Conservation (phyloP, 306 rosid genomes). For the Nissolia schottii region DNA sequence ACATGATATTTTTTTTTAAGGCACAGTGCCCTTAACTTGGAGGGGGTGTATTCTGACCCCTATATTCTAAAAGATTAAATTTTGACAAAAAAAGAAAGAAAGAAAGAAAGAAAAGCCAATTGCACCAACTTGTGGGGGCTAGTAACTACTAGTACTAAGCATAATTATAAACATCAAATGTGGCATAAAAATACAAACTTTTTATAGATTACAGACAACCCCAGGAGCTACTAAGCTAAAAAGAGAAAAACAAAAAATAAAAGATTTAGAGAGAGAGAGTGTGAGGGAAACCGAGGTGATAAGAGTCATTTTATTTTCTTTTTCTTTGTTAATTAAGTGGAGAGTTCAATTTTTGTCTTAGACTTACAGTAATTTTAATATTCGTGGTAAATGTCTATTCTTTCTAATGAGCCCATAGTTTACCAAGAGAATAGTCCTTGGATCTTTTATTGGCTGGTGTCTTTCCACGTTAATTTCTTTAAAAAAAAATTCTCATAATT, state of each 20-base stretch:
- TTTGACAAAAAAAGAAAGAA: slow-evolving; percentile 19
- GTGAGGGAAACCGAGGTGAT: not conserved
- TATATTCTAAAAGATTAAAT: slow-evolving; percentile 33
- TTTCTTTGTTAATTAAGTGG: no score
- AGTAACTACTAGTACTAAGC: slow-evolving; percentile 34
- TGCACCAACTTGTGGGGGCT: slow-evolving; percentile 46
- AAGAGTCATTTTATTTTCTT: no score
- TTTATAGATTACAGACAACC: slow-evolving; percentile 52
- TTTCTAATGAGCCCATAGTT: no score
- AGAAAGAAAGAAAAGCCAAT: no score
- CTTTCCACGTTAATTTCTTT: no score
- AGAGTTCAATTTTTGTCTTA: no score
- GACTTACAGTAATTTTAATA: no score
- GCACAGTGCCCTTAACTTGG: slow-evolving; percentile 29
- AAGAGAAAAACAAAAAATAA: slow-evolving; percentile 11
- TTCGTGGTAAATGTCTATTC: no score
- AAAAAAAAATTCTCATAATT: no score
- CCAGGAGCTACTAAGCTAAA: slow-evolving; percentile 31
- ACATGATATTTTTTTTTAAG: slow-evolving; percentile 32
- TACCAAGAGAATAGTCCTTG: no score
- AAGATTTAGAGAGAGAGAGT: slow-evolving; percentile 10
- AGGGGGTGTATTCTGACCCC: slow-evolving; percentile 21
- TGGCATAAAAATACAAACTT: slow-evolving; percentile 52
- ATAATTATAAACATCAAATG: slow-evolving; percentile 50
- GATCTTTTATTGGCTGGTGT: no score